Evolutionary conservation across 2,329 filamentous ascomycete species (phyloP).

Genomic region (Sarocladium kiliense): DNA sequence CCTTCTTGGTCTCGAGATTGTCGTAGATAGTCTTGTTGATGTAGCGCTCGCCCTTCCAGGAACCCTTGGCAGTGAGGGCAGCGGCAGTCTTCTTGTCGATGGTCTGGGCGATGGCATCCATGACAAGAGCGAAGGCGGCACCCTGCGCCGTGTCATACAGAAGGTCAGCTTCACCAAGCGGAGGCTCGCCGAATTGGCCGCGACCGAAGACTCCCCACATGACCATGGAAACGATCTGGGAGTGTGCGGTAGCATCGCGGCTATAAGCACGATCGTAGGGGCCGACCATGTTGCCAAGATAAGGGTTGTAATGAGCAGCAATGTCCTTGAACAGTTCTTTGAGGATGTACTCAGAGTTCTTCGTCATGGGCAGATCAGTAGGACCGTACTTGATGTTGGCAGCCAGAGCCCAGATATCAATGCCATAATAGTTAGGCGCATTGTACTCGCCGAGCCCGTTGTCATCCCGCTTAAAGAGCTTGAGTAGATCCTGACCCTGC

Average conservation of each 20-base stretch:
- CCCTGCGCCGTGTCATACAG: slow-evolving; percentile 35
- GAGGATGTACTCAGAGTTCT: slow-evolving; percentile 47
- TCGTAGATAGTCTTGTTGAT: slow-evolving; percentile 30
- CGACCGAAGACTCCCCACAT: slow-evolving; percentile 38
- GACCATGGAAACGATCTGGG: slow-evolving; percentile 32
- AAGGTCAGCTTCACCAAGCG: slow-evolving; percentile 31
- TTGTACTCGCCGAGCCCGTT: slow-evolving; percentile 58
- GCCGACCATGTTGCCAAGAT: slow-evolving; percentile 55
- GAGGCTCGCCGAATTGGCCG: slow-evolving; percentile 29
- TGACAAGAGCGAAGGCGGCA: slow-evolving; percentile 31
- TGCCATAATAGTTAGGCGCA: slow-evolving; percentile 56
- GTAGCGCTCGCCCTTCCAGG: slow-evolving; percentile 27
- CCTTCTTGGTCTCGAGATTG: slow-evolving; percentile 22
- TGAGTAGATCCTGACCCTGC: slow-evolving; percentile 54
- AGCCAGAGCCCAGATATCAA: slow-evolving; percentile 53
- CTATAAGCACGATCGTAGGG: slow-evolving; percentile 61
- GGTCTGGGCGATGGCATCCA: slow-evolving; percentile 23
- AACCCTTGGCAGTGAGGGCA: slow-evolving; percentile 23
- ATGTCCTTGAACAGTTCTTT: slow-evolving; percentile 46
- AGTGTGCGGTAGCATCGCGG: slow-evolving; percentile 41
- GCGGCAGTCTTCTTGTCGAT: slow-evolving; percentile 23
- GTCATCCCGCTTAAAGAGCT: slow-evolving; percentile 48
- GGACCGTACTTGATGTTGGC: slow-evolving; percentile 57
- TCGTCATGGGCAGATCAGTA: slow-evolving; percentile 44
- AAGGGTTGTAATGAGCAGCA: slow-evolving; percentile 50